These are phyloP conservation scores for Sporormia fimetaria DNA, from an alignment of 495 filamentous ascomycete species.

Conservation along the genomic window DNA sequence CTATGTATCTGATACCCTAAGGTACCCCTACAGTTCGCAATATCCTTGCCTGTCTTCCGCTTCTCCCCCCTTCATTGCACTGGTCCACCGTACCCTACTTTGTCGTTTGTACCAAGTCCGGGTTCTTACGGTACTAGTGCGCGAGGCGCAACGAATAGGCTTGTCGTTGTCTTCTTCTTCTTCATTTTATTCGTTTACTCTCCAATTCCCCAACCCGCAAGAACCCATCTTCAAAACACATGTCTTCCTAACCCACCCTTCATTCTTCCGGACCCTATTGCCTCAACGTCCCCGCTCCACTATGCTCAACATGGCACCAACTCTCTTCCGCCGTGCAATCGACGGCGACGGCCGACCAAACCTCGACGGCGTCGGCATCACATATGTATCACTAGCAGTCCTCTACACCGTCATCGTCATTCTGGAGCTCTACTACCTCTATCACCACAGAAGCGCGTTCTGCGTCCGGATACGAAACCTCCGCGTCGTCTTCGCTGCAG, in stretches of 20 bases:
- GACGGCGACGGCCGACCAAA: conserved; percentile 23
- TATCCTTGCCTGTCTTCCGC: background rate
- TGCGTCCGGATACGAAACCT: conserved; percentile 55
- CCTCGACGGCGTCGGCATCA: conserved; percentile 36
- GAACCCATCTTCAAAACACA: conserved; percentile 10
- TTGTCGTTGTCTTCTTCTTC: no score
- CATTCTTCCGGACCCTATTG: background rate
- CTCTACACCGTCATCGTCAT: conserved; percentile 47
- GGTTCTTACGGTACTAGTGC: background rate
- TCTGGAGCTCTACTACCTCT: conserved; percentile 44
- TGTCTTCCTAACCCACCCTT: background rate
- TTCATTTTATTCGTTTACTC: no score
- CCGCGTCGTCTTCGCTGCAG: conserved; percentile 45
- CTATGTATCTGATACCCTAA: conserved; percentile 12
- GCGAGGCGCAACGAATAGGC: no score
- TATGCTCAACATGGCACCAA: conserved; percentile 16
- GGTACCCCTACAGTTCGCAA: background rate
- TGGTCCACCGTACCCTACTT: background rate
- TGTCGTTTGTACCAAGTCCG: background rate
- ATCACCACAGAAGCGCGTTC: conserved; percentile 43
- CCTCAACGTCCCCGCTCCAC: background rate
- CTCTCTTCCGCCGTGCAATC: conserved; percentile 6
- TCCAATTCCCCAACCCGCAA: no score
- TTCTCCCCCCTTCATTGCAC: background rate
- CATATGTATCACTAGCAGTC: conserved; percentile 37